Conservation (phyloP, 352 stramenopile genomes). For the Globisporangium radiosum region DNA sequence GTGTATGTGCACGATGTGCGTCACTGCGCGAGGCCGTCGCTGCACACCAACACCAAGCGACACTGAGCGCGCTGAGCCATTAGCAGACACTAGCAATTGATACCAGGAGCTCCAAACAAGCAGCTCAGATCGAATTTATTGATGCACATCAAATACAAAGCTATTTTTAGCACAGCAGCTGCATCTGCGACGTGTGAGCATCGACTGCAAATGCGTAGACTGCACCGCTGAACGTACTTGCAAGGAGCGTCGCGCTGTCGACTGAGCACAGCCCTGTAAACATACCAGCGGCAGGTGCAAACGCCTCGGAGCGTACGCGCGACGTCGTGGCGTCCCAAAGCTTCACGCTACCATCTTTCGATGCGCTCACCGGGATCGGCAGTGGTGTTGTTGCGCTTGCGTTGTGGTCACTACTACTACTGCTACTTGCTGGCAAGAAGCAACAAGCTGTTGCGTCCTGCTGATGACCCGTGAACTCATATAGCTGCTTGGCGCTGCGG, state of each 20-base stretch:
- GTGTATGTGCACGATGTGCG: conserved; percentile 12
- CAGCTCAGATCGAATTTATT: too few species aligned
- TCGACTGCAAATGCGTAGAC: conserved; percentile 42
- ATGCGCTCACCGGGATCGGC: conserved; percentile 49
- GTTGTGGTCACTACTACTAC: background rate
- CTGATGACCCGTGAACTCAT: conserved; percentile 56
- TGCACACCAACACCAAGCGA: too few species aligned
- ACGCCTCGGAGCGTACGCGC: conserved; percentile 31
- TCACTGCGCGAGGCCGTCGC: too few species aligned
- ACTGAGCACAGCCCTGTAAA: conserved; percentile 55
- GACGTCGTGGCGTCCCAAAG: conserved; percentile 44
- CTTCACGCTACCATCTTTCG: conserved; percentile 75
- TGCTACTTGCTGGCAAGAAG: conserved; percentile 30
- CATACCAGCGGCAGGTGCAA: conserved; percentile 41
- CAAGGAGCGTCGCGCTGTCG: conserved; percentile 28
- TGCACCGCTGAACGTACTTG: conserved; percentile 47
- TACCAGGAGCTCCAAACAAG: too few species aligned
- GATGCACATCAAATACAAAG: too few species aligned
- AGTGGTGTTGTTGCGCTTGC: background rate
- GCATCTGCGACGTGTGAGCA: background rate
- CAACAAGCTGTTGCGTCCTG: conserved; percentile 75
- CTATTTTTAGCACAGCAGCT: too few species aligned
- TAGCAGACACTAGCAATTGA: too few species aligned
- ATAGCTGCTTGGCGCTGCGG: conserved; percentile 48
- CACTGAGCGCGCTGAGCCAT: too few species aligned